Conservation (phyloP, 2,329 filamentous ascomycete species). For the Thelonectria olida region DNA sequence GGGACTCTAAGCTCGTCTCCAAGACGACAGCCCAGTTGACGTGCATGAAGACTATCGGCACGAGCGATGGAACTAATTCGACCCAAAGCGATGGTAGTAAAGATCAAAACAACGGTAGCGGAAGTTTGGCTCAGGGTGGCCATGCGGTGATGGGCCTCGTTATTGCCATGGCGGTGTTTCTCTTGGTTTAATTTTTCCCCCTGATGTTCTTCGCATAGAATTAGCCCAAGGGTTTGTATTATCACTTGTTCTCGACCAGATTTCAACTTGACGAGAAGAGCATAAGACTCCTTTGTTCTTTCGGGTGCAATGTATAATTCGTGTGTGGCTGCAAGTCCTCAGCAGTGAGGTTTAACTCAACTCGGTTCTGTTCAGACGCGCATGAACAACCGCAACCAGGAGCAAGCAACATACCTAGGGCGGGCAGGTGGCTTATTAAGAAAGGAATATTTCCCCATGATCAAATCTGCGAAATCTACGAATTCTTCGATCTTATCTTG, state of each 20-base stretch:
- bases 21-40: constrained; percentile 18
- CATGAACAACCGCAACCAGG: too few relatives aligned
- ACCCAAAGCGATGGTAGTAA: neutral
- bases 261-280: too few relatives aligned
- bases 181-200: neutral
- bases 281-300: too few relatives aligned
- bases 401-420: too few relatives aligned
- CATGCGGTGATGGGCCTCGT: neutral
- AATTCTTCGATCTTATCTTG: too few relatives aligned
- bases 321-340: too few relatives aligned
- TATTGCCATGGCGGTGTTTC: neutral
- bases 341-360: too few relatives aligned
- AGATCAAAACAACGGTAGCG: neutral
- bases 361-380: too few relatives aligned
- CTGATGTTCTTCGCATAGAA: neutral
- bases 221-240: neutral
- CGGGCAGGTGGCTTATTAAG: too few relatives aligned
- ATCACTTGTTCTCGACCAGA: neutral
- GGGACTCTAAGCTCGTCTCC: constrained; percentile 1
- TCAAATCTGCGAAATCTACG: neutral
- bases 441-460: too few relatives aligned
- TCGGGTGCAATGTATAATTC: too few relatives aligned
- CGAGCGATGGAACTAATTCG: neutral
- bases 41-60: constrained; percentile 16
- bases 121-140: neutral